These are phyloP conservation scores for Agrocybe chaxingu DNA, from an alignment of 768 basidiomycete genomes.

Conservation along the genomic window DNA sequence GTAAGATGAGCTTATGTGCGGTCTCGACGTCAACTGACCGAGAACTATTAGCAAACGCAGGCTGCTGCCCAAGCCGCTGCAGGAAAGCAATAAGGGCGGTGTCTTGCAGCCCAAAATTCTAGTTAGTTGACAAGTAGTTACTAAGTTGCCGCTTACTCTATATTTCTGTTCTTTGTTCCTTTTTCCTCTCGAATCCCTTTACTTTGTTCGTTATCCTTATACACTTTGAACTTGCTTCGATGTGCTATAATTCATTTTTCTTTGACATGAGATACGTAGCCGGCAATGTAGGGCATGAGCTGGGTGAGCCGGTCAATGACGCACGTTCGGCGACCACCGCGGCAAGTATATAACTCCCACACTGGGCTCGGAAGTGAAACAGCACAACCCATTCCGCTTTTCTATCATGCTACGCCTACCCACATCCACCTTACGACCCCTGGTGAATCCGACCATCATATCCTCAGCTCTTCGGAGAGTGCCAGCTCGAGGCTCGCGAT, in stretches of 20 bases:
- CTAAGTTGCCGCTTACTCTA: neutral
- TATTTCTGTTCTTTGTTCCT: slow-evolving; percentile 1
- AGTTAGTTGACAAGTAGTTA: neutral
- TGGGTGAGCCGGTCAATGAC: slow-evolving; percentile 12
- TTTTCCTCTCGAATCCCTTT: neutral
- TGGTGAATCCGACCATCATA: slow-evolving; percentile 1
- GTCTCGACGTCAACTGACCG: neutral
- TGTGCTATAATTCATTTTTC: slow-evolving; percentile 11
- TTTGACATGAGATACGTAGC: slow-evolving; percentile 4
- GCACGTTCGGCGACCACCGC: slow-evolving; percentile 8
- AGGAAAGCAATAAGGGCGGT: slow-evolving; percentile 17
- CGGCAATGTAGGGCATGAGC: neutral
- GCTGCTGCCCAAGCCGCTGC: slow-evolving; percentile 20
- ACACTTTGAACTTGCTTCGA: slow-evolving; percentile 10
- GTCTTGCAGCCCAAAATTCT: neutral
- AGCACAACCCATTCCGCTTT: neutral
- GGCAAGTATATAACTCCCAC: neutral
- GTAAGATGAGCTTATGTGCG: slow-evolving; percentile 32
- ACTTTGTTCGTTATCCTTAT: slow-evolving; percentile 22
- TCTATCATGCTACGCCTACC: slow-evolving; percentile 15
- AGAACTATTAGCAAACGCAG: slow-evolving; percentile 29
- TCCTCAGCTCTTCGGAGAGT: slow-evolving; percentile 7
- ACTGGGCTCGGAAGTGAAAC: no score
- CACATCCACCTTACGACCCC: slow-evolving; percentile 12
- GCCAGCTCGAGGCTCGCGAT: slow-evolving; percentile 6